A percentile compares a stretch with the other conserved stretches of the same genome.
phyloP scores from a whole-genome alignment of 805 yeast species.

The Soucietia sequanensis region DNA sequence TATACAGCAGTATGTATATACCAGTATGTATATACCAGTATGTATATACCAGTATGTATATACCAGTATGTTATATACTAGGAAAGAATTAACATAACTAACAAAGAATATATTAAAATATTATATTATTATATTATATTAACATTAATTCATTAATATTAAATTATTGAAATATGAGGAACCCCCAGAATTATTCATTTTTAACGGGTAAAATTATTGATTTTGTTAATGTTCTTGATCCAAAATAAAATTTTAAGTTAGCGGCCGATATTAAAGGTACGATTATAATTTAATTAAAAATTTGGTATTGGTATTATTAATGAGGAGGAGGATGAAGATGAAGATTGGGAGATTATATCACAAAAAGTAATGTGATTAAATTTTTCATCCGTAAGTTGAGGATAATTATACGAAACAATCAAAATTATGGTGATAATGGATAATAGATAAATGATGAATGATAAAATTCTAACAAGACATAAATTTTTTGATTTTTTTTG shows the following conservation, averaged over 20 bases:
- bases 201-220: constrained; percentile 5
- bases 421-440: constrained; percentile 64
- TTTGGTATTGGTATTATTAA: constrained; percentile 4
- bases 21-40: no score
- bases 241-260: constrained; percentile 26
- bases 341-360: constrained; percentile 12
- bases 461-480: constrained; percentile 47
- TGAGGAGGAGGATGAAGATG: constrained; percentile 11
- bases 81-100: no score
- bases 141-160: constrained; percentile 18
- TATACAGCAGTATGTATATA: no score
- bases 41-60: no score
- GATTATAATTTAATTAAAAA: constrained; percentile 20
- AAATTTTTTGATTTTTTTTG: constrained; percentile 32
- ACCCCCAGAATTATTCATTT: constrained; percentile 11
- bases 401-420: constrained; percentile 51
- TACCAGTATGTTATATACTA: no score
- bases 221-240: constrained; percentile 18
- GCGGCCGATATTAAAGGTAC: constrained; percentile 24
- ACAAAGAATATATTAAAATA: no score
- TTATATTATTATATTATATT: no score
- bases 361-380: constrained; percentile 20
- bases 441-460: constrained; percentile 57
- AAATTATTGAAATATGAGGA: constrained; percentile 17
- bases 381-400: constrained; percentile 7